Percentiles rank a stretch among this genome's conserved stretches.
Evolutionary conservation across 345 rosid genomes (phyloP).

Genomic region (Lumnitzera littorea): DNA sequence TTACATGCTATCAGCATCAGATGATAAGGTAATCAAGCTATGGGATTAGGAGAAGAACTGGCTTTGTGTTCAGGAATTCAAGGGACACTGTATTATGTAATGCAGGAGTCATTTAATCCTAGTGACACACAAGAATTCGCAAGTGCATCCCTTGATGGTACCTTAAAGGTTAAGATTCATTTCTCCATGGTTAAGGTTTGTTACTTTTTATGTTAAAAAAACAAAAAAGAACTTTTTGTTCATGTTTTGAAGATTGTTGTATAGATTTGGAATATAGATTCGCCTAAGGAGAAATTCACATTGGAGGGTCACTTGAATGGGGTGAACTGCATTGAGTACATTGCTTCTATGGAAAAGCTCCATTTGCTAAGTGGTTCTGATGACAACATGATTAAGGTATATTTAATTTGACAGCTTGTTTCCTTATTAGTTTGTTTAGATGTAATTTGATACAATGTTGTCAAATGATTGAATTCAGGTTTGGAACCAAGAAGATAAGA

Average conservation of each 20-base stretch:
- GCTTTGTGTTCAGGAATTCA: slow-evolving; percentile 19
- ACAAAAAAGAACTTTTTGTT: too few species aligned
- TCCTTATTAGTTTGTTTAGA: neutral
- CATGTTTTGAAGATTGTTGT: too few species aligned
- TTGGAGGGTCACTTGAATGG: slow-evolving; percentile 24
- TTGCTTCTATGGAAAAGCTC: neutral
- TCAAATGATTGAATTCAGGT: slow-evolving; percentile 3
- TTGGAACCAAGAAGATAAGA: slow-evolving; percentile 21
- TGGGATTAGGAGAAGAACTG: slow-evolving; percentile 48
- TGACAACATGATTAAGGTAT: slow-evolving; percentile 26
- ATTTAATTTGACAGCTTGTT: neutral
- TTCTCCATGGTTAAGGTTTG: too few species aligned
- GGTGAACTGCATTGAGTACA: slow-evolving; percentile 21
- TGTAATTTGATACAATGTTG: neutral
- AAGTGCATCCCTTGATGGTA: slow-evolving; percentile 31
- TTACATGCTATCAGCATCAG: slow-evolving; percentile 23
- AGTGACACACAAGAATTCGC: slow-evolving; percentile 15
- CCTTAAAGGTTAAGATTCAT: slow-evolving; percentile 14
- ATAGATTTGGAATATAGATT: slow-evolving; percentile 33
- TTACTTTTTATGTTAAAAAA: too few species aligned
- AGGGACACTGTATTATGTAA: slow-evolving; percentile 38
- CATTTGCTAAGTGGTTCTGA: slow-evolving; percentile 28
- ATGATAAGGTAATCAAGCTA: slow-evolving; percentile 25
- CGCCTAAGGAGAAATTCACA: slow-evolving; percentile 10
- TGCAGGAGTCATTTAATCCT: slow-evolving; percentile 22